Evolutionary conservation across 805 yeast genomes (phyloP).

Genomic region (Osmozyma mogii): DNA sequence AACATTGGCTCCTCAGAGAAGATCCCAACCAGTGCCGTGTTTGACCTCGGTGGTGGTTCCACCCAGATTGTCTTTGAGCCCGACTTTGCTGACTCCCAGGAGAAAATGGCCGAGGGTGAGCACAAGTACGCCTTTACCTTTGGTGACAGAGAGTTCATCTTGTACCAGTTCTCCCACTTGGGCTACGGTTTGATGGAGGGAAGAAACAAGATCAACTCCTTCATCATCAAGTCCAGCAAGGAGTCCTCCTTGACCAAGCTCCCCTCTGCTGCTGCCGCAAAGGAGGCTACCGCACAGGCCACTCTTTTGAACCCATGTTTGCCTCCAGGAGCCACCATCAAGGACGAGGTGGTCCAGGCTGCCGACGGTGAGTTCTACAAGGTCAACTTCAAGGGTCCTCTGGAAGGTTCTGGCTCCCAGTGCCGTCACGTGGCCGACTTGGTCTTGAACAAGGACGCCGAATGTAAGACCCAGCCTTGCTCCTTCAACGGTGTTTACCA

Average conservation of each 20-base stretch:
- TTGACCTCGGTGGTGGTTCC: conserved; percentile 97
- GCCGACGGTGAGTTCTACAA: conserved; percentile 36
- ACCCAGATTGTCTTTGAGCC: conserved; percentile 99
- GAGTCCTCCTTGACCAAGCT: conserved; percentile 17
- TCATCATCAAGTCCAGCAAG: conserved; percentile 45
- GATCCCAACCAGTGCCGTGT: conserved; percentile 89
- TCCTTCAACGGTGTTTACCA: conserved; percentile 97
- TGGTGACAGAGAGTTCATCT: conserved; percentile 70
- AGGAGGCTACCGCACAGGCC: conserved; percentile 33
- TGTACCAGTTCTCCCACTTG: conserved; percentile 91
- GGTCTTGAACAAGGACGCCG: conserved; percentile 73
- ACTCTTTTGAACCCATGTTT: conserved; percentile 75
- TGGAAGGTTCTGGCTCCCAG: conserved; percentile 61
- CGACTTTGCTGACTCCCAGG: conserved; percentile 46
- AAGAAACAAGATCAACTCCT: conserved; percentile 67
- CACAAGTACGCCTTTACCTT: conserved; percentile 75
- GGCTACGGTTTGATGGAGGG: conserved; percentile 97
- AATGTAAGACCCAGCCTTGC: conserved; percentile 74
- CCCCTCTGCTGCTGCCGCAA: conserved; percentile 22
- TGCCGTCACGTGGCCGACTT: conserved; percentile 81
- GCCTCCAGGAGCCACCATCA: conserved; percentile 65
- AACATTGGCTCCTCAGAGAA: conserved; percentile 79
- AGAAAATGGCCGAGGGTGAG: conserved; percentile 74
- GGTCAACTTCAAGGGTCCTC: conserved; percentile 61
- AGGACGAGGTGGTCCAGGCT: conserved; percentile 53